A percentile compares a stretch with the other conserved stretches of the same genome.
Conservation (phyloP, 2,329 filamentous ascomycete species). For the Sarocladiaceae sp. region DNA sequence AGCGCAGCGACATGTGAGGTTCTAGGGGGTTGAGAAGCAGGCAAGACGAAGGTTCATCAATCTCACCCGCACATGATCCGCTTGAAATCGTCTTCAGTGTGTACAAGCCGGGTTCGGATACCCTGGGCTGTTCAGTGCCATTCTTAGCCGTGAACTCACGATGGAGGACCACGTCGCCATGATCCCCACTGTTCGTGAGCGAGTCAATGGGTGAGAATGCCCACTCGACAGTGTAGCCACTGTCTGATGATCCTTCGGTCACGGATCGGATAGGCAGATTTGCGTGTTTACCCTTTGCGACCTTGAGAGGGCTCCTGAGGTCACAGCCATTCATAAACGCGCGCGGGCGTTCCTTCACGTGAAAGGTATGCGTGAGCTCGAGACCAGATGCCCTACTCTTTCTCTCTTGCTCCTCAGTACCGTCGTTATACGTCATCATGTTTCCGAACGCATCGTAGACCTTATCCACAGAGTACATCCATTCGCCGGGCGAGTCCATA, state of each 20-base stretch:
- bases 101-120: conserved; percentile 80
- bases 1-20: conserved; percentile 68
- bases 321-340: conserved; percentile 72
- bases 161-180: conserved; percentile 53
- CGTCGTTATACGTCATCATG: conserved; percentile 65
- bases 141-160: conserved; percentile 59
- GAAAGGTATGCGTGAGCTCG: conserved; percentile 70
- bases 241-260: conserved; percentile 57
- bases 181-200: conserved; percentile 65
- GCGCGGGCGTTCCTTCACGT: conserved; percentile 81
- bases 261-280: conserved; percentile 69
- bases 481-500: conserved; percentile 71
- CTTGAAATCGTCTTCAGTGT: conserved; percentile 76
- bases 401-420: conserved; percentile 54
- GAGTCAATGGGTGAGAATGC: conserved; percentile 73
- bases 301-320: conserved; percentile 73
- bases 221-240: conserved; percentile 72
- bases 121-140: conserved; percentile 58
- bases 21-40: conserved; percentile 86
- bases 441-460: conserved; percentile 91
- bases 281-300: conserved; percentile 68
- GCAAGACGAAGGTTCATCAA: conserved; percentile 92
- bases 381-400: conserved; percentile 54
- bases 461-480: conserved; percentile 88
- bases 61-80: conserved; percentile 78